phyloP scores from a whole-genome alignment of 495 filamentous ascomycete genomes.

The Paragyromitra xinjiangensis region DNA sequence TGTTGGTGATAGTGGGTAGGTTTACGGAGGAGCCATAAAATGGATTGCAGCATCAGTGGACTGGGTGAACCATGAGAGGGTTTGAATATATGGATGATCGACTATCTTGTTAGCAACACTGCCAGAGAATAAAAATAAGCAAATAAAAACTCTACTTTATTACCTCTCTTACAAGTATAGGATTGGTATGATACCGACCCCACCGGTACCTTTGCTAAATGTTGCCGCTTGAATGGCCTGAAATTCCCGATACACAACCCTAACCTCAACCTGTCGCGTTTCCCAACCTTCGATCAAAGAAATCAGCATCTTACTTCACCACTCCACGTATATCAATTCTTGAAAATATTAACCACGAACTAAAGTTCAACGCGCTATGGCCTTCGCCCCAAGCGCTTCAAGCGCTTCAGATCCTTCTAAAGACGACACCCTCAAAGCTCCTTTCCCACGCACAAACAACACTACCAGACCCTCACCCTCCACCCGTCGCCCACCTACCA shows the following conservation, averaged over 20 bases:
- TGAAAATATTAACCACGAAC: neutral
- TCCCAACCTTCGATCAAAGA: neutral
- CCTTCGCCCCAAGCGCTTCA: neutral
- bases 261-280: conserved; percentile 18
- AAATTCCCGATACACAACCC: conserved; percentile 11
- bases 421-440: conserved; percentile 18
- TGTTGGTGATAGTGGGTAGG: neutral
- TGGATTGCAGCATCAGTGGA: neutral
- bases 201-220: neutral
- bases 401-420: neutral
- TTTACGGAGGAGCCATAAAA: neutral
- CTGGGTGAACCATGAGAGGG: neutral
- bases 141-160: neutral
- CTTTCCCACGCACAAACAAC: conserved; percentile 42
- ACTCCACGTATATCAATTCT: neutral
- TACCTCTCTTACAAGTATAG: neutral
- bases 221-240: neutral
- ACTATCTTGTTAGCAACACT: neutral
- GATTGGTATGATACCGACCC: too few species aligned
- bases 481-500: neutral
- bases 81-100: neutral
- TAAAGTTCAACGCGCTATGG: conserved; percentile 3
- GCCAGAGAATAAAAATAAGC: conserved; percentile 7
- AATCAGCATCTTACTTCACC: neutral
- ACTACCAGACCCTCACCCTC: conserved; percentile 6